Evolutionary conservation across 1,284 basidiomycete genomes (phyloP).

Genomic region (Sanguinoderma infundibulare): DNA sequence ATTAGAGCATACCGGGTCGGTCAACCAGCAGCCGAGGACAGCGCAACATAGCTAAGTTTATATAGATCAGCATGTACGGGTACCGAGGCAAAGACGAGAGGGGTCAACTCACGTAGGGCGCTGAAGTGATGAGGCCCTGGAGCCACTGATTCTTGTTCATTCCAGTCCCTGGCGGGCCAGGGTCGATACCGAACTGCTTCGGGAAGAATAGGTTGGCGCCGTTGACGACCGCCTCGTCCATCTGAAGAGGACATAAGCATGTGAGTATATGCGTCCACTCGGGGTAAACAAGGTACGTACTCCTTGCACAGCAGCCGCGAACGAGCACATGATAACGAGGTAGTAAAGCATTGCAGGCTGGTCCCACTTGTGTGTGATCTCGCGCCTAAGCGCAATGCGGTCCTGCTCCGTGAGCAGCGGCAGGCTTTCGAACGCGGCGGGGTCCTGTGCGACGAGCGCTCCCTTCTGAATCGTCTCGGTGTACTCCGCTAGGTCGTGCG

Average conservation of each 20-base stretch:
- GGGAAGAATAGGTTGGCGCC: slow-evolving; percentile 78
- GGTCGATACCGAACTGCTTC: slow-evolving; percentile 55
- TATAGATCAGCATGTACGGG: not conserved
- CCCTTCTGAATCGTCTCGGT: slow-evolving; percentile 58
- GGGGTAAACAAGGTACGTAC: slow-evolving; percentile 35
- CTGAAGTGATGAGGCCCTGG: slow-evolving; percentile 75
- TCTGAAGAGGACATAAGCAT: slow-evolving; percentile 30
- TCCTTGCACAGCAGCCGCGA: slow-evolving; percentile 76
- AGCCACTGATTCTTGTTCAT: slow-evolving; percentile 62
- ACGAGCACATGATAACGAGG: slow-evolving; percentile 60
- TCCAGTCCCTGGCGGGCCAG: slow-evolving; percentile 18
- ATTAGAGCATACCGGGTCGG: slow-evolving; percentile 52
- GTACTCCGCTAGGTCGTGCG: slow-evolving; percentile 54
- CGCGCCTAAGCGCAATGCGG: slow-evolving; percentile 51
- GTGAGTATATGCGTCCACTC: not conserved
- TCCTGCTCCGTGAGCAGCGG: slow-evolving; percentile 65
- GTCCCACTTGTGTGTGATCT: slow-evolving; percentile 68
- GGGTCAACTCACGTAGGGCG: slow-evolving; percentile 61
- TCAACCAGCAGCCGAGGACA: slow-evolving; percentile 70
- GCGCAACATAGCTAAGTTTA: slow-evolving; percentile 53
- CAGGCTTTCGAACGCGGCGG: slow-evolving; percentile 55
- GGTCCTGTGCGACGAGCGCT: slow-evolving; percentile 66
- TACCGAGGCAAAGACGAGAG: not conserved
- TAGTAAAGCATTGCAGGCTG: slow-evolving; percentile 63
- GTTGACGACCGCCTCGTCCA: slow-evolving; percentile 76